Percentiles rank a stretch among this genome's conserved stretches.
Conservation (phyloP, 768 basidiomycete species). For the Mycena indigotica region DNA sequence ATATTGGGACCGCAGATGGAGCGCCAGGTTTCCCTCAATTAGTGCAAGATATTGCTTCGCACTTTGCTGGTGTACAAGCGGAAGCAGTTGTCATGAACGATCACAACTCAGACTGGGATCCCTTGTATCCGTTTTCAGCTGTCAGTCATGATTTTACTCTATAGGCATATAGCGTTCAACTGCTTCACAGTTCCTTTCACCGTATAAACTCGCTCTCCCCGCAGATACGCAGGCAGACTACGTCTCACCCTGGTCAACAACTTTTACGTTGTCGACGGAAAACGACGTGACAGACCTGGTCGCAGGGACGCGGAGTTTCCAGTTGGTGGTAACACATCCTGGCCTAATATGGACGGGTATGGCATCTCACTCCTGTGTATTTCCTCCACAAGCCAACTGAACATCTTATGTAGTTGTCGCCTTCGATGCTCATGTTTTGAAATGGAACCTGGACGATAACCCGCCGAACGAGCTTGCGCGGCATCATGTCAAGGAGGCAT, state of each 20-base stretch:
- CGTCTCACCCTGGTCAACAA: constrained; percentile 50
- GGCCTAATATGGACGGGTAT: constrained; percentile 85
- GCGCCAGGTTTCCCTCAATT: constrained; percentile 74
- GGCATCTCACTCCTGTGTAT: constrained; percentile 19
- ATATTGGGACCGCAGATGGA: constrained; percentile 80
- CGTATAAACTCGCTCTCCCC: constrained; percentile 76
- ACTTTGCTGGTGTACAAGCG: constrained; percentile 53
- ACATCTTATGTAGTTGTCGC: constrained; percentile 61
- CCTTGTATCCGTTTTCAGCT: constrained; percentile 77
- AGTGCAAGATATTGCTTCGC: constrained; percentile 57
- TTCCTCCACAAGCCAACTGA: not conserved
- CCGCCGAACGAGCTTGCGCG: constrained; percentile 76
- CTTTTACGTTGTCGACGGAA: constrained; percentile 58
- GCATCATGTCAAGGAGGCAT: constrained; percentile 91
- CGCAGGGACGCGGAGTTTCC: constrained; percentile 70
- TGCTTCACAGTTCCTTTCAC: constrained; percentile 78
- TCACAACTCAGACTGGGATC: constrained; percentile 87
- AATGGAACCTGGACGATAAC: constrained; percentile 79
- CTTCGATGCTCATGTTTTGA: constrained; percentile 86
- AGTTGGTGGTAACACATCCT: constrained; percentile 72
- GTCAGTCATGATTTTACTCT: constrained; percentile 41
- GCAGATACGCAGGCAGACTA: constrained; percentile 42
- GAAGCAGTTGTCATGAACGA: constrained; percentile 65
- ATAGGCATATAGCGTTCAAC: not conserved
- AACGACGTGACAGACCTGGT: constrained; percentile 56